These are phyloP conservation scores for Hemerocallis citrina DNA, from an alignment of 106 monocot genomes.

Conservation along the genomic window DNA sequence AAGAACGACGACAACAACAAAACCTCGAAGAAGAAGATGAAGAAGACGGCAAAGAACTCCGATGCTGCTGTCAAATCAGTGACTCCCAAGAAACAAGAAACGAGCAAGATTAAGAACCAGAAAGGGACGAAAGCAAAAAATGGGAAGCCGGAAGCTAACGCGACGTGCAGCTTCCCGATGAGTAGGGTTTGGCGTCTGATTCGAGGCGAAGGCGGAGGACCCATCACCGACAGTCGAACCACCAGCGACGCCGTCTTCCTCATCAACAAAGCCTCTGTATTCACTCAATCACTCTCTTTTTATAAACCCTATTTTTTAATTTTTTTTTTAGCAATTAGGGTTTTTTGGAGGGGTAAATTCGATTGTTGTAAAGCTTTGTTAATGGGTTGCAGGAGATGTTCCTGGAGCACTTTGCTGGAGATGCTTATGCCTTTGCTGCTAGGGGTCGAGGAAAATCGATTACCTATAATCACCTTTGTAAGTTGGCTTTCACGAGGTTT, in stretches of 20 bases:
- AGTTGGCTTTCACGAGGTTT: too few relatives aligned
- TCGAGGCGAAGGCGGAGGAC: slow-evolving; percentile 17
- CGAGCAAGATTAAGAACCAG: slow-evolving; percentile 2
- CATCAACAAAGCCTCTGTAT: slow-evolving; percentile 53
- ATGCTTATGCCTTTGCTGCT: slow-evolving; percentile 16
- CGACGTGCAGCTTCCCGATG: slow-evolving; percentile 36
- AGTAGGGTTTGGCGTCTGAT: slow-evolving; percentile 40
- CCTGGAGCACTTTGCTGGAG: slow-evolving; percentile 30
- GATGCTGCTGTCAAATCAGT: neutral
- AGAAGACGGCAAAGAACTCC: too few relatives aligned
- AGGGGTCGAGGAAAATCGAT: slow-evolving; percentile 27
- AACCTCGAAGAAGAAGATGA: too few relatives aligned
- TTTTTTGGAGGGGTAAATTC: too few relatives aligned
- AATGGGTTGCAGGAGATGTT: slow-evolving; percentile 51
- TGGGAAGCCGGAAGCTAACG: neutral
- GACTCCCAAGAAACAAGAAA: slow-evolving; percentile 3
- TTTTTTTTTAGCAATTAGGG: neutral
- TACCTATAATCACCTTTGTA: slow-evolving; percentile 46
- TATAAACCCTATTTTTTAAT: neutral
- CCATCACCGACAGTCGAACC: slow-evolving; percentile 10
- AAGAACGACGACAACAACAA: too few relatives aligned
- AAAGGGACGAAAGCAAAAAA: neutral
- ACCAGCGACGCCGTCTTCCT: slow-evolving; percentile 48
- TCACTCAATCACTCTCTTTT: neutral
- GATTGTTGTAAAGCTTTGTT: neutral